These are phyloP conservation scores for Cordyceps pruinosa DNA, from an alignment of 2,329 filamentous ascomycete species.

Conservation along the genomic window DNA sequence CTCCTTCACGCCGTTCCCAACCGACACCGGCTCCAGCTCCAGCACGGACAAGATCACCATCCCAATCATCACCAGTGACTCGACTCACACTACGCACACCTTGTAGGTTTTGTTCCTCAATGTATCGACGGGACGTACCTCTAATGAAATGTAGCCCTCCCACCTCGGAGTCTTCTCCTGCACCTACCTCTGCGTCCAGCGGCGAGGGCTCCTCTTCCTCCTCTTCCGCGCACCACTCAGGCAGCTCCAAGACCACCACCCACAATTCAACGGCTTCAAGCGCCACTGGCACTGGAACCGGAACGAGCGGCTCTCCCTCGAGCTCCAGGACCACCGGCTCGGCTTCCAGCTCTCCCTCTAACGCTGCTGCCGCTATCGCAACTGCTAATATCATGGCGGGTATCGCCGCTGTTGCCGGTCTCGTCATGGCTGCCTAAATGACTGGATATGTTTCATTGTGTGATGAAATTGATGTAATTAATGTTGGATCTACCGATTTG, in stretches of 20 bases:
- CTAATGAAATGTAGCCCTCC: neutral
- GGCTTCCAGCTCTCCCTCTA: neutral
- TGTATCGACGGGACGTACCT: neutral
- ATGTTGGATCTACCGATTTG: neutral
- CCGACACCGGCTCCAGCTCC: neutral
- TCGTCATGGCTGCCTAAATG: conserved; percentile 1
- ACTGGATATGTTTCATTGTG: neutral
- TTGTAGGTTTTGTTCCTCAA: neutral
- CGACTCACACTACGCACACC: neutral
- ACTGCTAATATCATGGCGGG: conserved; percentile 9
- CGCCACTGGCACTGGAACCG: neutral
- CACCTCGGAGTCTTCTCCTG: neutral
- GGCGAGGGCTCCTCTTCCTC: neutral
- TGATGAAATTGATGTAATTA: neutral
- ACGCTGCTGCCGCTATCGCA: neutral
- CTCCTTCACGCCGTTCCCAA: neutral
- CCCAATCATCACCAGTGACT: neutral
- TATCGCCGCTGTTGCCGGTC: conserved; percentile 7
- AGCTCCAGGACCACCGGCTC: neutral
- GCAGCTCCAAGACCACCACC: neutral
- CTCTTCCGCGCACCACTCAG: neutral
- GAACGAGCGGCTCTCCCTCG: neutral
- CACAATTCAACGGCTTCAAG: neutral
- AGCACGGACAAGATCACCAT: neutral
- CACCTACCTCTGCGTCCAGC: neutral